phyloP scores from a whole-genome alignment of 1,284 basidiomycete species.

The Naganishia albida region DNA sequence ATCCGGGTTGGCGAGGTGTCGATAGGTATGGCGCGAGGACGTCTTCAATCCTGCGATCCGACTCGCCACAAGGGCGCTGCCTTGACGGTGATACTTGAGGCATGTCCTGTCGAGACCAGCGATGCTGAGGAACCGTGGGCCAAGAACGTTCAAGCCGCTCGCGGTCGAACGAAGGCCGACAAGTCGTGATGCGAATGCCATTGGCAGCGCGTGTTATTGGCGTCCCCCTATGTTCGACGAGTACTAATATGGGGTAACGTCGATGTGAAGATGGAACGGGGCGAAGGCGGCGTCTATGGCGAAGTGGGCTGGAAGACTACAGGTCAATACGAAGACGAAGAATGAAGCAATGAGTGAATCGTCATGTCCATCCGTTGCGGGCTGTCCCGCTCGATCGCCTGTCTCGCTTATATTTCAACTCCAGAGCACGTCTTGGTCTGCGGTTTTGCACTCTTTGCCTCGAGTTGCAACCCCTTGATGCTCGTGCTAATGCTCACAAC shows the following conservation, averaged over 20 bases:
- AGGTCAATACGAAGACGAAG: too few relatives aligned
- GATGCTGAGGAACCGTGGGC: neutral
- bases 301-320: too few relatives aligned
- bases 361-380: too few relatives aligned
- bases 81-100: neutral
- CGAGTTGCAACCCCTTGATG: too few relatives aligned
- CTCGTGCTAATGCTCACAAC: too few relatives aligned
- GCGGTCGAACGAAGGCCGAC: conserved; percentile 1
- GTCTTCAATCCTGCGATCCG: neutral
- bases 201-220: neutral
- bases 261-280: too few relatives aligned
- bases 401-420: too few relatives aligned
- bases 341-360: too few relatives aligned
- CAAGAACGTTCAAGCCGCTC: neutral
- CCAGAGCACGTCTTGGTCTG: neutral
- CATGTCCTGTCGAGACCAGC: neutral
- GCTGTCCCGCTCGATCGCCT: too few relatives aligned
- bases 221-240: too few relatives aligned
- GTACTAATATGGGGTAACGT: too few relatives aligned
- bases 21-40: neutral
- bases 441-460: too few relatives aligned
- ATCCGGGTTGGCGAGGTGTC: conserved; percentile 19
- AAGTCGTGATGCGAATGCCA: conserved; percentile 6
- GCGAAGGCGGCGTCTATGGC: neutral
- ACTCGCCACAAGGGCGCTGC: neutral